Evolutionary conservation across 805 yeast genomes (phyloP), one percentile per base, ranked within the genome.

Genomic region (Saturnispora serradocipensis): DNA sequence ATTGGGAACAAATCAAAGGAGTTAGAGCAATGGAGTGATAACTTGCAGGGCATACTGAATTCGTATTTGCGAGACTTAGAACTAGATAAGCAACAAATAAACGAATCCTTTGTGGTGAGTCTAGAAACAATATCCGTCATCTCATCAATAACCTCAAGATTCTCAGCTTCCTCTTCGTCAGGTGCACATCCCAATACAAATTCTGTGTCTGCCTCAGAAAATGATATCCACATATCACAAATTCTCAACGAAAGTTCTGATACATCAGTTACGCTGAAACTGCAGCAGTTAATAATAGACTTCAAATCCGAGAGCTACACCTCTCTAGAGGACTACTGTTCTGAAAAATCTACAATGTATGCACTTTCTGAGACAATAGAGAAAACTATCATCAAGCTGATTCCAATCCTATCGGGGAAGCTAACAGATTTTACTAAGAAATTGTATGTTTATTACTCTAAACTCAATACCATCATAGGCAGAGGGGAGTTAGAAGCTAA

Each of bases 61-160:
- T 42, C 44, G 8, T 50, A 45, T 36, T 18, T 20, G 2, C 18
- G 15, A 16, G 50, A 52, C 36, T 20, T 54, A n/a, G 27, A 24
- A 10, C 4, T 27, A 3, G 56, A 55, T 25, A 57, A 60, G 46
- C 28, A 53, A 5, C 50, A 32, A 8, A 34, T 64, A 38, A 61
- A 58, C 30, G 49, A 32, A 7, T 59, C 61, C n/a, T 63, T 63
- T 44, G 34, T 53, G 2, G 56, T 58, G 22, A 61, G 65, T 2
- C 48, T 66, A 35, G 65, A 63, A 30, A 56, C 68, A 5, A 58
- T 62, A 3, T 39, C 62, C 2, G 60, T 59, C 48, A 58, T 66
- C 10, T 58, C 36, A 32, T 58, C 45, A 55, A 53, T 49, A 28
- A 51, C 50, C 16, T 52, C 54, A 5, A 53, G 39, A 36, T 53